phyloP scores from a whole-genome alignment of 2,329 filamentous ascomycete genomes.

The Ophiostoma sp. region DNA sequence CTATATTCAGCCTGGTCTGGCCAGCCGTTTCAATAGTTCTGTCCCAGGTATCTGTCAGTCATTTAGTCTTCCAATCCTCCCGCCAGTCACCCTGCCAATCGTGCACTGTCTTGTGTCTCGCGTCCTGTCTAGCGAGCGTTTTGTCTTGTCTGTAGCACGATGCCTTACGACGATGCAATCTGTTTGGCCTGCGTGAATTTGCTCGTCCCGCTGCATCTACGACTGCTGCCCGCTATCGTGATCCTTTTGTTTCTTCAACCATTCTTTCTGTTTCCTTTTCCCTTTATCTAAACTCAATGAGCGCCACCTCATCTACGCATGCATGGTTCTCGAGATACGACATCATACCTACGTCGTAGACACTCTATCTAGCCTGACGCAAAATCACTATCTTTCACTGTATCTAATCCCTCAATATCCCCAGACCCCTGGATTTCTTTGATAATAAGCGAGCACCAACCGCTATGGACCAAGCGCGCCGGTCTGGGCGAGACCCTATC shows the following conservation, averaged over 20 bases:
- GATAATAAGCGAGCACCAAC: not conserved
- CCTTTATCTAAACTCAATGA: not conserved
- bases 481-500: slow-evolving; percentile 1
- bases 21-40: slow-evolving; percentile 9
- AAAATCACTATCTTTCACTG: not conserved
- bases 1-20: not conserved
- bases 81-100: not conserved
- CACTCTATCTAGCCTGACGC: not conserved
- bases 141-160: not conserved
- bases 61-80: not conserved
- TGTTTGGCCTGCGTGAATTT: not conserved
- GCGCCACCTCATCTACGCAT: not conserved
- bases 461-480: not conserved
- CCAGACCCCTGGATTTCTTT: too few relatives aligned
- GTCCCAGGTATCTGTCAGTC: not conserved
- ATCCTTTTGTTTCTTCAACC: not conserved
- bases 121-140: not conserved
- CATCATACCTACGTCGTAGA: not conserved
- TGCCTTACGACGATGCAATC: too few relatives aligned
- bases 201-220: not conserved
- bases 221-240: not conserved
- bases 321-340: too few relatives aligned
- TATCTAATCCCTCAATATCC: slow-evolving; percentile 3
- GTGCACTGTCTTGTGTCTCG: not conserved
- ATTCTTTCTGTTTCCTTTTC: not conserved